Conservation (phyloP, 352 stramenopile species). For the Globisporangium spiculum region DNA sequence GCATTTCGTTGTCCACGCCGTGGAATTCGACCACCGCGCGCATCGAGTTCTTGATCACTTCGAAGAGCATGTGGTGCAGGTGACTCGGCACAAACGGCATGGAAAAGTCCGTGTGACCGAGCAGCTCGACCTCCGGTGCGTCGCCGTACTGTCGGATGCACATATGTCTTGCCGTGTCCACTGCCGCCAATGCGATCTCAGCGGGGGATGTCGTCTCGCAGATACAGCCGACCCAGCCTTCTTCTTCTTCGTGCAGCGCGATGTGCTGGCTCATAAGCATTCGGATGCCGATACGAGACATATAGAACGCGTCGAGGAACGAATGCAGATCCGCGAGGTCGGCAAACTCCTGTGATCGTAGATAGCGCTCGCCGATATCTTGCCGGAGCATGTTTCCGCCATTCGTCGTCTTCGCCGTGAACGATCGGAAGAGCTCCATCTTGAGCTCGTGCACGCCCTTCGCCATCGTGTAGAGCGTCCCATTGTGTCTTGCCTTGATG, state of each 20-base stretch:
- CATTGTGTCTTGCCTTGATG: slow-evolving; percentile 97
- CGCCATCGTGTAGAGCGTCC: slow-evolving; percentile 99
- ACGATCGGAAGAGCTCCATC: slow-evolving; percentile 77
- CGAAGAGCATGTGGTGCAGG: slow-evolving; percentile 98
- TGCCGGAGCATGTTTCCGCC: slow-evolving; percentile 26
- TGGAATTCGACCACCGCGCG: slow-evolving; percentile 98
- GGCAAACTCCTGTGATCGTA: slow-evolving; percentile 78
- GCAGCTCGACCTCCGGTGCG: slow-evolving; percentile 97
- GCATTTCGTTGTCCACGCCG: slow-evolving; percentile 96
- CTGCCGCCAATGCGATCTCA: slow-evolving; percentile 95
- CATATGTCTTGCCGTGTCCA: slow-evolving; percentile 98
- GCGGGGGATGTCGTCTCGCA: slow-evolving; percentile 95
- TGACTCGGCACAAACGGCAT: slow-evolving; percentile 97
- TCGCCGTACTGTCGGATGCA: slow-evolving; percentile 99
- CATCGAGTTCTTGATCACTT: slow-evolving; percentile 93
- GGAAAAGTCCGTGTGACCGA: slow-evolving; percentile 96
- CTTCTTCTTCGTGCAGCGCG: slow-evolving; percentile 90
- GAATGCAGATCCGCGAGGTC: slow-evolving; percentile 95
- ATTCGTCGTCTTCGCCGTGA: slow-evolving; percentile 41
- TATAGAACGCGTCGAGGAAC: slow-evolving; percentile 99
- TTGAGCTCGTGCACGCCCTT: slow-evolving; percentile 98
- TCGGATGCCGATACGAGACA: slow-evolving; percentile 99
- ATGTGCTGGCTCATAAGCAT: slow-evolving; percentile 99
- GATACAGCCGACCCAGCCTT: slow-evolving; percentile 92
- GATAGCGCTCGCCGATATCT: slow-evolving; percentile 65